These are phyloP conservation scores for Elongisporangium prolatum DNA, from an alignment of 352 stramenopile species.

Conservation along the genomic window DNA sequence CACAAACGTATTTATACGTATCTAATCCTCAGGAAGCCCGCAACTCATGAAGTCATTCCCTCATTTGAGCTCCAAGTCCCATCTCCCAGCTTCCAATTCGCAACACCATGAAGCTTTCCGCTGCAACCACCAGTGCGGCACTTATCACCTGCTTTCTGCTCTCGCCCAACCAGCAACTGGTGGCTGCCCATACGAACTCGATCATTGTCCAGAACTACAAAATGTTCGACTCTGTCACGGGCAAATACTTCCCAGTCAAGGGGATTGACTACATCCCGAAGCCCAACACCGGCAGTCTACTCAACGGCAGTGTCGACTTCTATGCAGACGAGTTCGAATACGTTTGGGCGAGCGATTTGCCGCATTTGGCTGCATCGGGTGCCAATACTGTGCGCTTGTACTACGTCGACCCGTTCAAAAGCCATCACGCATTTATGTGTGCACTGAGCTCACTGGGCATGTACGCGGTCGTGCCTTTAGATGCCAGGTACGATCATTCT, in stretches of 20 bases:
- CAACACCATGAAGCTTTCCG: background rate
- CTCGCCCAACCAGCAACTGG: background rate
- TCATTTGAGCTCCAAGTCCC: background rate
- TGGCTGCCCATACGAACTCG: slow-evolving; percentile 38
- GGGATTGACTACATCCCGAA: slow-evolving; percentile 87
- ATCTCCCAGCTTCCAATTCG: background rate
- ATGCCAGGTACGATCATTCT: slow-evolving; percentile 6
- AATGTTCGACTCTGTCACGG: slow-evolving; percentile 75
- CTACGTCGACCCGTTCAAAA: slow-evolving; percentile 73
- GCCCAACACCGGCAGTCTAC: slow-evolving; percentile 63
- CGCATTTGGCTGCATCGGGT: slow-evolving; percentile 45
- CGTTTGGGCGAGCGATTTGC: slow-evolving; percentile 69
- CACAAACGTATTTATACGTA: background rate
- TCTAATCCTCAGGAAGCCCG: background rate
- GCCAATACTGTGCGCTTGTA: slow-evolving; percentile 84
- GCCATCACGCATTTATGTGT: slow-evolving; percentile 88
- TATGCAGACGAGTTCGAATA: slow-evolving; percentile 71
- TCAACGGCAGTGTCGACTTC: slow-evolving; percentile 77
- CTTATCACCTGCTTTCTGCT: background rate
- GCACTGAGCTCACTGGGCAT: slow-evolving; percentile 66
- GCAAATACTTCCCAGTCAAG: slow-evolving; percentile 60
- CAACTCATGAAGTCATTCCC: background rate
- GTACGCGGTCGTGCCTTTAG: slow-evolving; percentile 66
- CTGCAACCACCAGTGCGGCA: background rate
- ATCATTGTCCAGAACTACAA: slow-evolving; percentile 60